Evolutionary conservation across 2,329 filamentous ascomycete genomes (phyloP).

Genomic region (Cordyceps fumosorosea): DNA sequence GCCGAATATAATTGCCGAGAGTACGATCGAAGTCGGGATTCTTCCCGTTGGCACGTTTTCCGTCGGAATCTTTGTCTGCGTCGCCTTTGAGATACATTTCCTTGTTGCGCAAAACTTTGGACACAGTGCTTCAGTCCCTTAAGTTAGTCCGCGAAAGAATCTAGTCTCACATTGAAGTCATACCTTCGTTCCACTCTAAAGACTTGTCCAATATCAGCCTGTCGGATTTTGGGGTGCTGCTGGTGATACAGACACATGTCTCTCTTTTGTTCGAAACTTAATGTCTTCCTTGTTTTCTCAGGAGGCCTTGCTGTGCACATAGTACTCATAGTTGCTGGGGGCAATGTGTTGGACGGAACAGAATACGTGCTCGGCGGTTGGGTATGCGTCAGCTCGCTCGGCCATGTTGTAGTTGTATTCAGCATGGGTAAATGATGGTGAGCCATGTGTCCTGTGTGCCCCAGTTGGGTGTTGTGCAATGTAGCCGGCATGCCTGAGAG

Average conservation of each 20-base stretch:
- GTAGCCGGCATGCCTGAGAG: slow-evolving; percentile 51
- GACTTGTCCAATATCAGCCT: slow-evolving; percentile 90
- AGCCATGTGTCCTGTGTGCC: slow-evolving; percentile 33
- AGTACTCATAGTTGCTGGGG: slow-evolving; percentile 45
- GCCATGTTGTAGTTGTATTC: slow-evolving; percentile 68
- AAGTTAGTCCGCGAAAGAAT: slow-evolving; percentile 17
- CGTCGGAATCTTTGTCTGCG: slow-evolving; percentile 63
- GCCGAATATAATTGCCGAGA: slow-evolving; percentile 78
- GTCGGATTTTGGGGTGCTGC: slow-evolving; percentile 83
- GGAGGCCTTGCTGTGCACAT: slow-evolving; percentile 30
- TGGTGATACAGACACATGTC: slow-evolving; percentile 92
- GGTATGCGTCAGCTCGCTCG: slow-evolving; percentile 70
- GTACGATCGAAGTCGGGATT: slow-evolving; percentile 87
- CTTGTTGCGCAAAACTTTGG: slow-evolving; percentile 89
- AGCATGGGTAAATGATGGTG: slow-evolving; percentile 58
- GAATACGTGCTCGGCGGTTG: slow-evolving; percentile 42
- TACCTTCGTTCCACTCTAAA: slow-evolving; percentile 99
- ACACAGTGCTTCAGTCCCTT: slow-evolving; percentile 70
- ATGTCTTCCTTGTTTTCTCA: slow-evolving; percentile 70
- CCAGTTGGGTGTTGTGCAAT: slow-evolving; percentile 30
- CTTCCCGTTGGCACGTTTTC: slow-evolving; percentile 78
- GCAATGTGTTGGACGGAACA: slow-evolving; percentile 51
- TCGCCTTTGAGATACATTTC: slow-evolving; percentile 88
- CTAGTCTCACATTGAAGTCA: slow-evolving; percentile 16
- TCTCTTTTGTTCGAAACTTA: slow-evolving; percentile 85